Evolutionary conservation across 371 early-diverging fungal genomes (phyloP), one percentile per base, ranked within the genome.

Genomic region (Amoeboradix gromovi): DNA sequence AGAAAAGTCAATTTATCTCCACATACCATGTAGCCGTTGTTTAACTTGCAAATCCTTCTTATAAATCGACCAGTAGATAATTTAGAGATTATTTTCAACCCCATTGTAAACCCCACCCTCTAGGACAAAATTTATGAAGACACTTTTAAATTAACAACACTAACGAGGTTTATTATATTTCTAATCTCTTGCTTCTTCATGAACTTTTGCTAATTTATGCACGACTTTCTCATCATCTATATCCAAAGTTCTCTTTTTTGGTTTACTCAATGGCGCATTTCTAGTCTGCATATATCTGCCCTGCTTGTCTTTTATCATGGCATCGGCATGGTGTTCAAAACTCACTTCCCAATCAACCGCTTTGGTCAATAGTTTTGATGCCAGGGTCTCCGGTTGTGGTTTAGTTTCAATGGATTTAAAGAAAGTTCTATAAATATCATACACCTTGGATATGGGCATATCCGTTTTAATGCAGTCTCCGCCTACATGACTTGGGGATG

Each of bases 391-490:
- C 66, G 82, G 72, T 1, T 69, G 17, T 28, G 17, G 17, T 30
- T 2, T 69, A 1, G 29, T 1, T 2, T 28, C 48, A 31, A 27
- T 16, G 1, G 31, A 27, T 69, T 12, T 83, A 65, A 84, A 82
- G 82, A 85, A 87, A 5, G 79, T 78, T 67, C 90, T 76, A 78
- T 98, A 79, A 32, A 95, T 79, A 74, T 94, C 92, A 92, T 96
- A 94, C n/a, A 99, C 72, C 0, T 92, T 84, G 2, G 75, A 69
- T 0, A 86, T 72, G 12, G 96, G 95, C 0, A 98, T 98, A 77
- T 93, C 80, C 0, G 98, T 98, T 77, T 99, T 99, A 72, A 99
- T 79, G 0, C 90, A 83, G 66, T 83, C 85, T 17, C 86, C 81
- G 1, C 78, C 74, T 69, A 90, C 87, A 80, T 99, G 99, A 17